These are phyloP conservation scores for Fusarium subtropicale DNA, from an alignment of 2,329 filamentous ascomycete species.

Conservation along the genomic window DNA sequence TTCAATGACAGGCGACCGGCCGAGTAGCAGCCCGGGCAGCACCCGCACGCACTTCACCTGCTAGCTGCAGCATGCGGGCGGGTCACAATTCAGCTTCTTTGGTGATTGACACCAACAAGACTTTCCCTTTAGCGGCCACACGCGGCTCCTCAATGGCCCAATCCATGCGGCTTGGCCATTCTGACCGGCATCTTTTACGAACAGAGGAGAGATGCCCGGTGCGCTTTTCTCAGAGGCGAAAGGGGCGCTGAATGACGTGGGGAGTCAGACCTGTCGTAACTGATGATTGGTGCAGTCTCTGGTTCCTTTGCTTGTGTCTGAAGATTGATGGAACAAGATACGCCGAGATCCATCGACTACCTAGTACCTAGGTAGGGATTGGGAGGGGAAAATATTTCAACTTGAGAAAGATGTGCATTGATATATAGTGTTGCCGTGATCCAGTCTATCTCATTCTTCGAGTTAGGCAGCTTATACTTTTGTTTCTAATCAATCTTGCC, in stretches of 20 bases:
- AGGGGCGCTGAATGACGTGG: conserved; percentile 35
- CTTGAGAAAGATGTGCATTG: neutral
- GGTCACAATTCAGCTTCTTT: conserved; percentile 19
- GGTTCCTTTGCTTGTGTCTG: conserved; percentile 9
- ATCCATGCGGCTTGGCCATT: conserved; percentile 8
- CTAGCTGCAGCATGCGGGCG: conserved; percentile 7
- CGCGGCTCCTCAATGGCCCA: conserved; percentile 19
- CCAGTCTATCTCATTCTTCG: neutral
- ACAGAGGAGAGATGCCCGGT: conserved; percentile 26
- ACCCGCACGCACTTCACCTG: neutral
- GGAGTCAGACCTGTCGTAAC: conserved; percentile 10
- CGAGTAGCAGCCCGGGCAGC: neutral
- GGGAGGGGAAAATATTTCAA: neutral
- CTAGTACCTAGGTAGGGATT: neutral
- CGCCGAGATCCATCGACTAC: conserved; percentile 26
- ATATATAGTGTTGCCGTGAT: neutral
- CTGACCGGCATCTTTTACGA: conserved; percentile 17
- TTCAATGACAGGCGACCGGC: conserved; percentile 1
- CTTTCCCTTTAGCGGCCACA: conserved; percentile 10
- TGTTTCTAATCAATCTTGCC: neutral
- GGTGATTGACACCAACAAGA: conserved; percentile 14
- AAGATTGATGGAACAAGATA: conserved; percentile 18
- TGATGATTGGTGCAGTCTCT: conserved; percentile 26
- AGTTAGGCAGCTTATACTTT: neutral
- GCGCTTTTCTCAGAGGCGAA: conserved; percentile 15